Evolutionary conservation across 2,329 filamentous ascomycete species (phyloP), one percentile per base, ranked within the genome.

Genomic region (Onygenales sp.): DNA sequence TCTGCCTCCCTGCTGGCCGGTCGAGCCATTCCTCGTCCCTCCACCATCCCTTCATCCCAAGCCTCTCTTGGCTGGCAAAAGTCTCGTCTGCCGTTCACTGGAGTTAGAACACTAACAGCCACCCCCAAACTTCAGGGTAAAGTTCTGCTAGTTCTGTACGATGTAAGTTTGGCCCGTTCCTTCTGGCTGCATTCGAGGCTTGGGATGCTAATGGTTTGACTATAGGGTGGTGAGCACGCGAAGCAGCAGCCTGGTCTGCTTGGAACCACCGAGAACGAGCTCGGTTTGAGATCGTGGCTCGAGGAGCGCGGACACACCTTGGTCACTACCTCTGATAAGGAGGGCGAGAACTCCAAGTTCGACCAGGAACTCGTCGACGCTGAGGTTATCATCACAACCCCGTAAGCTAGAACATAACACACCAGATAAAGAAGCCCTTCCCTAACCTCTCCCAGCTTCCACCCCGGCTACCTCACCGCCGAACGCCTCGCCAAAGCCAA

Each of bases 341-440:
- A 98, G 65, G 87, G 89, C 61, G 87, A 89, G 77, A 82, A 86
- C 80, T 97, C 92, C 57, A 87, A 81, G 62, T 97, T 98, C 63
- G 93, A 97, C 75, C 82, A 91, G 78, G 89, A 98, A 77, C 83
- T 98, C 52, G 90, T 93, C 57, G 93, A 97, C 69, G 90, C 93
- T 58, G 93, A 98, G 75, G 80, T 98, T 74, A 97, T 98, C 81
- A 97, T 98, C 76, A 98, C 93, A 63, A 98, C 93, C 54, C 93
- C 93, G 87, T 95, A 73, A 66, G 78, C 67, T 33, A 2, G 32
- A 49, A 14, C 14, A 14, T 2, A 32, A 51, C 33, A 44, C 11
- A 27, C 21, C 21, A 27, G 21, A 27, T 27, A 3, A 49, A 36
- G 2, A 7, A 10, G 39, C 46, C 40, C 31, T 39, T 32, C 10